Percentiles rank a stretch among this genome's conserved stretches.
Conservation (phyloP, 2,329 filamentous ascomycete genomes). For the Chaetomium sp. region DNA sequence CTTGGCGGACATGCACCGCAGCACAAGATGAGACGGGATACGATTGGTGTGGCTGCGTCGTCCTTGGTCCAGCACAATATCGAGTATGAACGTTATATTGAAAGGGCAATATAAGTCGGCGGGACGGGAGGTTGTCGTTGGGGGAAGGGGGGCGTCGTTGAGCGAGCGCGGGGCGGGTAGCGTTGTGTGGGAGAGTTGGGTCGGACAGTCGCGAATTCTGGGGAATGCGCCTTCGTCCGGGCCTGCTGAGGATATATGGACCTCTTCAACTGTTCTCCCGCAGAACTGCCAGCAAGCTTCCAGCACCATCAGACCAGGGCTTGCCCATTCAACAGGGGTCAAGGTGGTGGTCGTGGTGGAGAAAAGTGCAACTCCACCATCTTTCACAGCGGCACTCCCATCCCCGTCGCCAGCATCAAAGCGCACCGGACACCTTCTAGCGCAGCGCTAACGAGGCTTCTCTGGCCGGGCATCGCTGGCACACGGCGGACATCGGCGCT, state of each 20-base stretch:
- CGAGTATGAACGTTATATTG: constrained; percentile 38
- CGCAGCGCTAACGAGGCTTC: not conserved
- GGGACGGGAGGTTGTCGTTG: constrained; percentile 28
- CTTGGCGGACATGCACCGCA: constrained; percentile 37
- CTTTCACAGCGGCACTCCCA: not conserved
- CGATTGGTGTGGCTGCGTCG: constrained; percentile 31
- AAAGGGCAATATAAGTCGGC: constrained; percentile 34
- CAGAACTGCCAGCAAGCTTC: constrained; percentile 11
- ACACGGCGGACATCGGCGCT: too few species aligned
- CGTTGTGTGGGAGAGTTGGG: constrained; percentile 13
- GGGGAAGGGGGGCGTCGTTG: constrained; percentile 14
- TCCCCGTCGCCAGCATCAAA: constrained; percentile 1
- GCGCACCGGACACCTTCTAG: constrained; percentile 4
- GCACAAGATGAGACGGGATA: constrained; percentile 26
- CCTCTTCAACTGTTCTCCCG: constrained; percentile 12
- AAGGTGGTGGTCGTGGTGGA: constrained; percentile 21
- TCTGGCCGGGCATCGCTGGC: not conserved
- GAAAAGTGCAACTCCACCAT: constrained; percentile 14
- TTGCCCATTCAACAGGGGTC: constrained; percentile 21
- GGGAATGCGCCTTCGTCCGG: constrained; percentile 20
- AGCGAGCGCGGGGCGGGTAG: constrained; percentile 16
- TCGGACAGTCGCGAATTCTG: constrained; percentile 15
- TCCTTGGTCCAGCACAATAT: constrained; percentile 36
- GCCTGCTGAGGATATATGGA: constrained; percentile 25
- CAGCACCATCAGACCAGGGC: constrained; percentile 18